Conservation (phyloP, 495 filamentous ascomycete species). For the Penicillium paradoxum region DNA sequence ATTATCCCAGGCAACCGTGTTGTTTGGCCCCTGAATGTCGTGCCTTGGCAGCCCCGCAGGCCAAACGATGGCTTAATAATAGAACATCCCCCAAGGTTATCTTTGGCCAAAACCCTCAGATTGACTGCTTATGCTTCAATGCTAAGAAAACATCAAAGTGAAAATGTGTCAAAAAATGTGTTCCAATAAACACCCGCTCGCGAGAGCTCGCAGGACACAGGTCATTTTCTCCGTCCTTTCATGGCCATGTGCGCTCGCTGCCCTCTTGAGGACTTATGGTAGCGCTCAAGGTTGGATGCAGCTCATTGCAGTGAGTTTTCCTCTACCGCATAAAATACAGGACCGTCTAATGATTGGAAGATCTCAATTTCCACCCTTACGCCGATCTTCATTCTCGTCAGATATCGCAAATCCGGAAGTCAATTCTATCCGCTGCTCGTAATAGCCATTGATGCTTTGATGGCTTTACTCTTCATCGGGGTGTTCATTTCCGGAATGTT, state of each 20-base stretch:
- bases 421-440: not conserved
- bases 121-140: not conserved
- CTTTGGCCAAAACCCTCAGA: not conserved
- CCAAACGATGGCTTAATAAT: not conserved
- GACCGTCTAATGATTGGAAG: not conserved
- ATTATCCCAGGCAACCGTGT: not conserved
- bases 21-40: not conserved
- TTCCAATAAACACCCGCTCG: not conserved
- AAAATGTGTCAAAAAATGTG: not conserved
- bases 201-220: slow-evolving; percentile 4
- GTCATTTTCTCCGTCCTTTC: not conserved
- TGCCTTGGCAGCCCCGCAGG: not conserved
- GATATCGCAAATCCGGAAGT: not conserved
- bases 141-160: not conserved
- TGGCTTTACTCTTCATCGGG: not conserved
- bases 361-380: not conserved
- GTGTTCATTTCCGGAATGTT: slow-evolving; percentile 2
- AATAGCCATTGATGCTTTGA: slow-evolving; percentile 1
- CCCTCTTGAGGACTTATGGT: slow-evolving; percentile 1
- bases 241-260: slow-evolving; percentile 4
- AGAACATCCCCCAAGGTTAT: not conserved
- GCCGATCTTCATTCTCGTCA: not conserved
- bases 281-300: slow-evolving; percentile 1
- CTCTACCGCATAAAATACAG: not conserved
- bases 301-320: not conserved